phyloP scores from a whole-genome alignment of 805 yeast species.

The Yarrowia divulgata region DNA sequence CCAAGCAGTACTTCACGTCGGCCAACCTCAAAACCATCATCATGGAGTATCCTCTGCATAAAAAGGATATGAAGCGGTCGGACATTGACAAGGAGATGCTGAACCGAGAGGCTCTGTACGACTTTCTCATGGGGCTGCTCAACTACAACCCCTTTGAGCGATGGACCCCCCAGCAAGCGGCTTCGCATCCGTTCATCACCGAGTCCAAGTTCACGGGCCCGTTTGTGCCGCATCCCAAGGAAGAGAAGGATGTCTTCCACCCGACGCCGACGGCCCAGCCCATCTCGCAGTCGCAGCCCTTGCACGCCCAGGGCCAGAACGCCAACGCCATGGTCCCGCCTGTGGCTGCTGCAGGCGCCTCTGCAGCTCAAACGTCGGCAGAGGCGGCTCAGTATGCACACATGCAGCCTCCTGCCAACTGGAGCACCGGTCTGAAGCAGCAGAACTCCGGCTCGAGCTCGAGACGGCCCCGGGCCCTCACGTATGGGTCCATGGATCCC shows the following conservation, averaged over 20 bases:
- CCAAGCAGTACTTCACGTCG: constrained; percentile 80
- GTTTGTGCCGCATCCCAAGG: constrained; percentile 45
- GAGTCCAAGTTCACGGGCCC: constrained; percentile 61
- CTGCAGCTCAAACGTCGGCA: background rate
- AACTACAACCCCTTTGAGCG: constrained; percentile 91
- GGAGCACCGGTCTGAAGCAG: constrained; percentile 19
- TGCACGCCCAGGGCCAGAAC: constrained; percentile 34
- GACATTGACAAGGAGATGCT: constrained; percentile 72
- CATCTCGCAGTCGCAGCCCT: constrained; percentile 29
- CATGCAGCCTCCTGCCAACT: constrained; percentile 34
- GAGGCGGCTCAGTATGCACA: constrained; percentile 26
- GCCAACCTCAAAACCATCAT: constrained; percentile 74
- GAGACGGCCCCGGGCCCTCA: constrained; percentile 52
- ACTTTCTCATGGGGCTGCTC: constrained; percentile 78
- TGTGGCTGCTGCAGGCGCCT: background rate
- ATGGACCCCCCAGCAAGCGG: constrained; percentile 96
- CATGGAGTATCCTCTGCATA: constrained; percentile 65
- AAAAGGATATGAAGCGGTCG: constrained; percentile 43
- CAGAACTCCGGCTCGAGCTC: constrained; percentile 22
- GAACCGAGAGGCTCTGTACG: constrained; percentile 74
- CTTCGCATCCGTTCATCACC: constrained; percentile 87
- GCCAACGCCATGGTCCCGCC: background rate
- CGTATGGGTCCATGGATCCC: constrained; percentile 52
- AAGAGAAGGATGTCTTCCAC: constrained; percentile 33
- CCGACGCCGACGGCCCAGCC: constrained; percentile 38